A percentile compares a stretch with the other conserved stretches of the same genome.
Evolutionary conservation across 31 red algal species (phyloP).

Genomic region (Porphyra umbilicalis): DNA sequence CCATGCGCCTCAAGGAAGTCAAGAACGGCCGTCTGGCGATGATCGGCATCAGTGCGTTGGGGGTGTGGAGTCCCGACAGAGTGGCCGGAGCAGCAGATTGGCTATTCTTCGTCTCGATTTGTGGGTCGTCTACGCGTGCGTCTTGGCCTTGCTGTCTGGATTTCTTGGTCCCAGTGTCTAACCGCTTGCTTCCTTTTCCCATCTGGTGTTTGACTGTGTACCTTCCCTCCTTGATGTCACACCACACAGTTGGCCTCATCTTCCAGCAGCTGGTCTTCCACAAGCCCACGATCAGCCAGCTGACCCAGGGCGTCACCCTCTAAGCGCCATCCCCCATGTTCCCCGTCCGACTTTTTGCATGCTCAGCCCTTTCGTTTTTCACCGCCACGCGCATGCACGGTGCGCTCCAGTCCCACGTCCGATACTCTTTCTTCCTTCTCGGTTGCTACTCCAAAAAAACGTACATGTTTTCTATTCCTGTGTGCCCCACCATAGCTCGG

Average conservation of each 20-base stretch:
- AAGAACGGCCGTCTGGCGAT: slow-evolving; percentile 96
- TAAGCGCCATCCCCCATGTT: background rate
- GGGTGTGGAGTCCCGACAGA: too few species aligned
- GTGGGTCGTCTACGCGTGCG: too few species aligned
- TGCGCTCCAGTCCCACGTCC: too few species aligned
- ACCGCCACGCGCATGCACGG: too few species aligned
- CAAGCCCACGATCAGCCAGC: slow-evolving; percentile 57
- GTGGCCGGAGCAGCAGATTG: too few species aligned
- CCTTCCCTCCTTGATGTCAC: background rate
- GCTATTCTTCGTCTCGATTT: too few species aligned
- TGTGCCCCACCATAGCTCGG: too few species aligned
- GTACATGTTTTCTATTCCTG: too few species aligned
- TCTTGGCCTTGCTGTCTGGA: too few species aligned
- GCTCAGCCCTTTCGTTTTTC: background rate
- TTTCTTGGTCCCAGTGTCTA: too few species aligned
- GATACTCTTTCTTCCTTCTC: too few species aligned
- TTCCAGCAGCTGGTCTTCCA: slow-evolving; percentile 58
- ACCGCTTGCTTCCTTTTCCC: background rate
- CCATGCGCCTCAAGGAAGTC: slow-evolving; percentile 82
- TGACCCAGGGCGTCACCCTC: slow-evolving; percentile 6
- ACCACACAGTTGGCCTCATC: slow-evolving; percentile 53
- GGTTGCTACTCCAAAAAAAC: too few species aligned
- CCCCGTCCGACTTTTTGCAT: background rate
- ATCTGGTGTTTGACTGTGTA: background rate
- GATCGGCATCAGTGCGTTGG: slow-evolving; percentile 30